Percentiles rank a stretch among this genome's conserved stretches.
Evolutionary conservation across 129 eudicot genomes (phyloP).

Genomic region (Helichrysum umbraculigerum): DNA sequence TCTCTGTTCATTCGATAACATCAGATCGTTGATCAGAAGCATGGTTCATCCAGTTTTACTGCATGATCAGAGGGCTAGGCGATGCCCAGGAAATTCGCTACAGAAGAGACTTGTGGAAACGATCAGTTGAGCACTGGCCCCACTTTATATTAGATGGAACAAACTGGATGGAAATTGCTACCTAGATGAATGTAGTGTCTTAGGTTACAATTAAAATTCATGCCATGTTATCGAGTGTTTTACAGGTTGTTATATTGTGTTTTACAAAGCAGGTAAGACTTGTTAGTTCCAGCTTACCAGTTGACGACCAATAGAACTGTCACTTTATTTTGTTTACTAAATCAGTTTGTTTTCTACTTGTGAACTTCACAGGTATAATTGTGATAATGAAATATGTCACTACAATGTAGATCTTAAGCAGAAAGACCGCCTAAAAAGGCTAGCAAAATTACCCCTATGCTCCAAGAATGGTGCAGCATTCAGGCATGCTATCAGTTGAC

Average conservation of each 20-base stretch:
- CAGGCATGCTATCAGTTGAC: slow-evolving; percentile 49
- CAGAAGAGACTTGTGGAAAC: background rate
- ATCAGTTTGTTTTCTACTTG: slow-evolving; percentile 7
- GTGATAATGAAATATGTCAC: slow-evolving; percentile 62
- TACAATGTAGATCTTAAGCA: slow-evolving; percentile 62
- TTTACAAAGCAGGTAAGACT: slow-evolving; percentile 1
- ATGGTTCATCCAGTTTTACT: too few relatives aligned
- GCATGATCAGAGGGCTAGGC: too few relatives aligned
- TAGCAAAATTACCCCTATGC: slow-evolving; percentile 50
- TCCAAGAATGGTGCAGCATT: slow-evolving; percentile 76
- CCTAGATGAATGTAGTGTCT: background rate
- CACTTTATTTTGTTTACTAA: slow-evolving; percentile 21
- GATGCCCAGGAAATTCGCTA: too few relatives aligned
- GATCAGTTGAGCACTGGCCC: background rate
- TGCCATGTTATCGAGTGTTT: background rate
- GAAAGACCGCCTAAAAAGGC: slow-evolving; percentile 42
- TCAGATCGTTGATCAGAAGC: too few relatives aligned
- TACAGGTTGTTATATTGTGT: slow-evolving; percentile 5
- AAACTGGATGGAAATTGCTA: background rate
- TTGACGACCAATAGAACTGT: slow-evolving; percentile 1
- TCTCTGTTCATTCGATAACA: too few relatives aligned
- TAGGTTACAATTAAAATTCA: background rate
- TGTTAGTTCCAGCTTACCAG: background rate
- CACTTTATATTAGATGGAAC: background rate
- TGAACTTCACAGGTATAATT: slow-evolving; percentile 46